Percentiles rank a stretch among this genome's conserved stretches.
Conservation (phyloP, 176 grass and related monocot genomes). For the Thalia dealbata region DNA sequence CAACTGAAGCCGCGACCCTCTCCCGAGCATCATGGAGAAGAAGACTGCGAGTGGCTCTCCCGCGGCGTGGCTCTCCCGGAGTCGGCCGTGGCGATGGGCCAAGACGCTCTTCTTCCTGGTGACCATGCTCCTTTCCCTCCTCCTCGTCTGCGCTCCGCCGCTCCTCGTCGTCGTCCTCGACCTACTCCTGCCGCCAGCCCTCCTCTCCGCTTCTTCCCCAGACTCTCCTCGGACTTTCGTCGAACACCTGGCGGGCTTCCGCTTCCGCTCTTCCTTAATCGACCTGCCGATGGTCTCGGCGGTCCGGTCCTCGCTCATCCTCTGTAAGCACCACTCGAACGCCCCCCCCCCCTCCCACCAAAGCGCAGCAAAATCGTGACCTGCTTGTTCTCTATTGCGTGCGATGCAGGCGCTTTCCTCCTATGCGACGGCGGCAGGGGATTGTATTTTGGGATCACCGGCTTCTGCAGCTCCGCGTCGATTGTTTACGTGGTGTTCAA, state of each 20-base stretch:
- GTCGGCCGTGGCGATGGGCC: slow-evolving; percentile 13
- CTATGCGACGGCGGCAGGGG: background rate
- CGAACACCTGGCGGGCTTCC: background rate
- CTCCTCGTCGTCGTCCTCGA: slow-evolving; percentile 5
- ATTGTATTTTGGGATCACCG: slow-evolving; percentile 5
- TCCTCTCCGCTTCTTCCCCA: background rate
- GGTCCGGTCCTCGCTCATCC: slow-evolving; percentile 13
- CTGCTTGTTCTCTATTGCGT: background rate
- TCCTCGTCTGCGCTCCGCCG: slow-evolving; percentile 19
- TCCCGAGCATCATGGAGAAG: slow-evolving; percentile 3
- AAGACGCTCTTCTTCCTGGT: slow-evolving; percentile 22
- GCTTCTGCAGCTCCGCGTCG: slow-evolving; percentile 4
- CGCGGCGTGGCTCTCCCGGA: slow-evolving; percentile 4
- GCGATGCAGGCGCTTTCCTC: slow-evolving; percentile 11
- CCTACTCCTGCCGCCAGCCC: slow-evolving; percentile 8
- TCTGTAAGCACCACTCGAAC: background rate
- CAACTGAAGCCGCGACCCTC: too few species aligned
- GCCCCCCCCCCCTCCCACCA: too few species aligned
- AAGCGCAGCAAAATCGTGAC: background rate
- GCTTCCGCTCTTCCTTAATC: slow-evolving; percentile 9
- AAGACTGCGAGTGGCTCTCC: background rate
- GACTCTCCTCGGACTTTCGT: background rate
- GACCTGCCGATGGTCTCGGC: slow-evolving; percentile 14
- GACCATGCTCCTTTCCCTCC: slow-evolving; percentile 14
- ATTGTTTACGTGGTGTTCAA: slow-evolving; percentile 12